A percentile compares a stretch with the other conserved stretches of the same genome.
Evolutionary conservation across 2,329 filamentous ascomycete genomes (phyloP).

Genomic region (Penicillium sp.): DNA sequence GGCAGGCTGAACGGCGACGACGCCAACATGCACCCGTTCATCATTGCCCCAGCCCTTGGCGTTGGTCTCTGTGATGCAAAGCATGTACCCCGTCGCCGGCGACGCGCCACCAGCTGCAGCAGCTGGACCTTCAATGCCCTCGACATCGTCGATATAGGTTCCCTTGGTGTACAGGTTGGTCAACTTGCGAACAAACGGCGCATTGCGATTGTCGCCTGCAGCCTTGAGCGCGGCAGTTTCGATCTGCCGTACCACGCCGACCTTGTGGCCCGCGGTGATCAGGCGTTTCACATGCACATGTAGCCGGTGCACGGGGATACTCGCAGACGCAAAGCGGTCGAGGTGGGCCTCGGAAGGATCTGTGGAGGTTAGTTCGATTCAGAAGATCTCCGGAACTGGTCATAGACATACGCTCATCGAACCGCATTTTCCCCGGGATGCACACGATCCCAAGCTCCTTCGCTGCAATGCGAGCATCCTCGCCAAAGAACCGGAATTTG

Average conservation of each 20-base stretch:
- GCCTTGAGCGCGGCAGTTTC: constrained; percentile 97
- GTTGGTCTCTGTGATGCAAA: constrained; percentile 86
- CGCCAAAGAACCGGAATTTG: constrained; percentile 96
- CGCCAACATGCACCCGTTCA: constrained; percentile 88
- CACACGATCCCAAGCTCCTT: constrained; percentile 94
- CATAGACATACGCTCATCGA: constrained; percentile 73
- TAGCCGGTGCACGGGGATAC: constrained; percentile 87
- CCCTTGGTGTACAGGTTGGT: constrained; percentile 98
- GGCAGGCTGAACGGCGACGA: constrained; percentile 91
- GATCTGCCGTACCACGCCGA: constrained; percentile 89
- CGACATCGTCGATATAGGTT: constrained; percentile 93
- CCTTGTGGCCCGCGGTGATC: constrained; percentile 90
- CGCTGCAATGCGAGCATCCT: constrained; percentile 85
- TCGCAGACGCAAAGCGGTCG: constrained; percentile 90
- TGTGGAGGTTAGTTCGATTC: constrained; percentile 33
- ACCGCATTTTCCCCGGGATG: constrained; percentile 92
- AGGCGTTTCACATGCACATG: constrained; percentile 93
- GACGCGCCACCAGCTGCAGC: constrained; percentile 59
- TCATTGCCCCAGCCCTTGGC: constrained; percentile 81
- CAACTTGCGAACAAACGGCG: constrained; percentile 87
- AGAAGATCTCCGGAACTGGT: not conserved
- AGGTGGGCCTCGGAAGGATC: constrained; percentile 89
- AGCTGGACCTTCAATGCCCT: constrained; percentile 65
- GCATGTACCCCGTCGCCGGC: constrained; percentile 76
- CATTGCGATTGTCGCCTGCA: constrained; percentile 88